Evolutionary conservation across 768 basidiomycete genomes (phyloP), one percentile per base, ranked within the genome.

Genomic region (Punctularia strigosozonata): DNA sequence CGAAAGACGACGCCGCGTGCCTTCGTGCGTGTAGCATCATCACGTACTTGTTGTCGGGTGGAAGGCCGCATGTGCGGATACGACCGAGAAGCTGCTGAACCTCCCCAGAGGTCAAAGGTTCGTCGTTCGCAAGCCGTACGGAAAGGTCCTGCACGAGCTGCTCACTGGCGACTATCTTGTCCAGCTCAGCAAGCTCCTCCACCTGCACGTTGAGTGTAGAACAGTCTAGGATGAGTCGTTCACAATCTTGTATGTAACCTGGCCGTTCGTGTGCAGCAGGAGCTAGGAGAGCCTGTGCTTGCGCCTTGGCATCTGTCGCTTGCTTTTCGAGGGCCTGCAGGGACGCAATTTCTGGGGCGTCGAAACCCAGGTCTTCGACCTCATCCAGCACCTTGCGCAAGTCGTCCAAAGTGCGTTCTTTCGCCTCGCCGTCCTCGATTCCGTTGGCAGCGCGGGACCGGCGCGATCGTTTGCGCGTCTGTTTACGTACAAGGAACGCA

Each of bases 171-270:
- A 88, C 80, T 40, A 91, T 78, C 58, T 75, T 80, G 62, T 85
- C 79, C 15, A 95, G 68, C 45, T 81, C 75, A 14, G 66, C 54
- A 12, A 92, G 63, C 54, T 91, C 87, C 12, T 88, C 82, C 15
- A 94, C 64, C 36, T 77, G 68, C n/a, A 94, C 80, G 47, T 89
- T 90, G 39, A 92, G 58, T 6, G 83, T 79, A 3, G 77, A 77
- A 2, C 77, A 79, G 20, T 82, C 70, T 37, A 76, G 54, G 39
- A 88, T 66, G 2, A 89, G 61, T 25, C 69, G 72, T 45, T 80
- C 80, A 57, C 85, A 87, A 31, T 83, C 77, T 39, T 69, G 63
- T 41, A 87, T 60, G 50, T 71, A 80, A 14, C 65, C 60, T 31
- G 74, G 62, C 51, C 74, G 73, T 36, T 75, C 67, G 5, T 54